Evolutionary conservation across 805 yeast species (phyloP), one percentile per base, ranked within the genome.

Genomic region (Kluyveromyces lactis): DNA sequence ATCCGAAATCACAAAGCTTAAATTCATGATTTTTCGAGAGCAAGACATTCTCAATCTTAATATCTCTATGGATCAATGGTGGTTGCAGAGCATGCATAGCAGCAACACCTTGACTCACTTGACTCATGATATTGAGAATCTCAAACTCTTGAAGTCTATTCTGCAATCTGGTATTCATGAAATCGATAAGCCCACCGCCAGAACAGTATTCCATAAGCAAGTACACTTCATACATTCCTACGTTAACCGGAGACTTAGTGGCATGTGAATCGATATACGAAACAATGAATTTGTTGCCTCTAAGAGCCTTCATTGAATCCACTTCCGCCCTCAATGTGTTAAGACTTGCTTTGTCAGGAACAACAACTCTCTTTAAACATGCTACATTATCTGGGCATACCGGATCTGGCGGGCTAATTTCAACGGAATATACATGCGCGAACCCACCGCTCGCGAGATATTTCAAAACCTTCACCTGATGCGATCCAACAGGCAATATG

Each of bases 261-360:
- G 98, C 98, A 64, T 92, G 96, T 2, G 96, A 86, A 60, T 92
- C 98, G 38, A 87, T 84, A 59, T 92, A 92, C 2, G 86, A 79
- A 1, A 92, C 98, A 45, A 92, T 78, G 55, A 81, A 79, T 33
- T 73, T 72, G 47, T 83, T 75, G 7, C 95, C 95, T 45, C 79
- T 68, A 26, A 92, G 68, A 19, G 95, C 69, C 62, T 86, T 84
- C 97, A 92, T 90, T 10, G 97, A 95, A 56, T 92, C 97, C 12
- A 92, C 98, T 60, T 92, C 99, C 29, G 94, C 95, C 45, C 97
- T 68, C 37, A 92, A 67, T 18, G 81, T 73, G 51, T 84, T 86
- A 56, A 92, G 69, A 38, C 82, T 83, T 52, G 78, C 74, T 61
- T 92, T 92, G 56, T 82, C 86, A 3, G 97, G 97, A 3, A 92